phyloP scores from a whole-genome alignment of 2,329 filamentous ascomycete species.

The Talaromyces sp. region DNA sequence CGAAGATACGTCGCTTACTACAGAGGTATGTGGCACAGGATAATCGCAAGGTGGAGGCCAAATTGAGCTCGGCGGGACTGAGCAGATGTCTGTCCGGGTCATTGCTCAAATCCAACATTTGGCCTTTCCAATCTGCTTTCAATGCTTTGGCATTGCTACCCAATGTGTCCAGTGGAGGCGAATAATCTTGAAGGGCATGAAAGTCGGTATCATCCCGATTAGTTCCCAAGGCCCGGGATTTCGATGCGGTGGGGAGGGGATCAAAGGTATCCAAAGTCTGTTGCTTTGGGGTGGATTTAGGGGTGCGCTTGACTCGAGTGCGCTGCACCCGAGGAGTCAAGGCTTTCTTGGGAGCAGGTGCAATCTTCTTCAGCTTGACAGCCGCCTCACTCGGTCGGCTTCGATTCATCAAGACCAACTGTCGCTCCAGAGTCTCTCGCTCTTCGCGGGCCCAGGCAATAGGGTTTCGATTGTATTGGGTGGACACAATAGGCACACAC shows the following conservation, averaged over 20 bases:
- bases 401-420: constrained; percentile 45
- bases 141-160: constrained; percentile 68
- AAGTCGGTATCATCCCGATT: constrained; percentile 85
- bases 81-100: constrained; percentile 72
- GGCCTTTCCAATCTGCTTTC: constrained; percentile 86
- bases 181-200: constrained; percentile 69
- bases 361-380: constrained; percentile 43
- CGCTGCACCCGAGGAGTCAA: constrained; percentile 34
- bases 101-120: constrained; percentile 71
- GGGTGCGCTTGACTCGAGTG: constrained; percentile 42
- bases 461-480: constrained; percentile 49
- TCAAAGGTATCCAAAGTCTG: constrained; percentile 44
- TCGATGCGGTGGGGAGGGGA: constrained; percentile 41
- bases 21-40: constrained; percentile 87
- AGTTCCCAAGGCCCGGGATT: constrained; percentile 52
- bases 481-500: constrained; percentile 47
- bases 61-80: constrained; percentile 73
- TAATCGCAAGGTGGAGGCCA: constrained; percentile 78
- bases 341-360: constrained; percentile 42
- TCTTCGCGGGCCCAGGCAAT: constrained; percentile 47
- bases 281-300: constrained; percentile 45
- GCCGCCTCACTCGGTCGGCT: constrained; percentile 34
- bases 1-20: constrained; percentile 90
- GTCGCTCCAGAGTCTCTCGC: constrained; percentile 44
- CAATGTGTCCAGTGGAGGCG: constrained; percentile 68